Evolutionary conservation across 306 rosid species (phyloP), one percentile per base, ranked within the genome.

Genomic region (Astragalus glycyphyllos): DNA sequence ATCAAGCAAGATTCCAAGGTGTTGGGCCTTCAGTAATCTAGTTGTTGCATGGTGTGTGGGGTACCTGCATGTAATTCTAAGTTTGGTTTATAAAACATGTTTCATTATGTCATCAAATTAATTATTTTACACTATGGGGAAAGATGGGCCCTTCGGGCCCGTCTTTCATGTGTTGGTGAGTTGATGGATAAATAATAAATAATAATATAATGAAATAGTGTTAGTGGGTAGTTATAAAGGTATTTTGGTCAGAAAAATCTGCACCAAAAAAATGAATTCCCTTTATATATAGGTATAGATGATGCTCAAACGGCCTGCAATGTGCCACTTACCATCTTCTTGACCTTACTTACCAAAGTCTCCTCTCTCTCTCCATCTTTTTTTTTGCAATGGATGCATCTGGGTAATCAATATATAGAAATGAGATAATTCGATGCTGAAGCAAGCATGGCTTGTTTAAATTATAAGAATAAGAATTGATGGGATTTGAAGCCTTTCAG

Each of bases 81-180:
- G 45, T 71, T 67, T 71, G 67, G 78, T n/a, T 64, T 26, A 34
- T 64, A 47, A 80, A 70, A 57, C 72, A 75, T 40, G 65, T 64
- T 26, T 48, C 32, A 55, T 75, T 60, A 45, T 71, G 74, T 65
- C 65, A 65, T 56, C 55, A 37, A 17, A 58, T 65, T 66, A 67
- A 72, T 81, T 72, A 59, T 74, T 53, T 68, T 42, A 66, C 45
- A 11, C n/a, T n/a, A n/a, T n/a, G n/a, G n/a, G n/a, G n/a, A n/a
- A n/a, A n/a, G n/a, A n/a, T n/a, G n/a, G n/a, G n/a, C n/a, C n/a
- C n/a, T n/a, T n/a, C n/a, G n/a, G n/a, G n/a, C n/a, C n/a, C n/a
- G n/a, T n/a, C n/a, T n/a, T n/a, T n/a, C n/a, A n/a, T n/a, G n/a
- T n/a, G n/a, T n/a, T n/a, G n/a, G n/a, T n/a, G n/a, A n/a, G n/a